These are phyloP conservation scores for Solanum hybrid DNA, from an alignment of 305 asterid species.

Conservation along the genomic window DNA sequence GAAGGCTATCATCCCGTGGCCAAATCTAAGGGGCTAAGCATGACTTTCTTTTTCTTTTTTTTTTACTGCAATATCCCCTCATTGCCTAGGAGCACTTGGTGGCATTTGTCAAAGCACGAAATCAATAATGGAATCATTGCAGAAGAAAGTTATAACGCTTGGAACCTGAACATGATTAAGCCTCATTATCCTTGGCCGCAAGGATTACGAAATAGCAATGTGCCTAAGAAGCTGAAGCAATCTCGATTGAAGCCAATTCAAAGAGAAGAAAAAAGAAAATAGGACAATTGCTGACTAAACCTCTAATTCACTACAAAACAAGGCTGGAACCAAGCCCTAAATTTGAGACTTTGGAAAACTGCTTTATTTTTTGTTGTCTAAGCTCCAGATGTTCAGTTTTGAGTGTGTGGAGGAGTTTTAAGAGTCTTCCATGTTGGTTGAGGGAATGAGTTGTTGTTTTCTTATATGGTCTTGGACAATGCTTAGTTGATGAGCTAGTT, in stretches of 20 bases:
- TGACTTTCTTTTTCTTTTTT: neutral
- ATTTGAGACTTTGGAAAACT: neutral
- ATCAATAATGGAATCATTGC: neutral
- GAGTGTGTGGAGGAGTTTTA: neutral
- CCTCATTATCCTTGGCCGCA: neutral
- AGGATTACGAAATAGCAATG: neutral
- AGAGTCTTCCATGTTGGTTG: neutral
- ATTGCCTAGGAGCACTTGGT: neutral
- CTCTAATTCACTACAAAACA: neutral
- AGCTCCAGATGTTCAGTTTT: neutral
- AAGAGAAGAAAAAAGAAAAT: neutral
- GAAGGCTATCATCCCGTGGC: neutral
- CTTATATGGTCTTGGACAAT: neutral
- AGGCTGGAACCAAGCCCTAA: neutral
- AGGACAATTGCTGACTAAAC: neutral
- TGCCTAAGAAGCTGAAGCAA: neutral
- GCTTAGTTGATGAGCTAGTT: neutral
- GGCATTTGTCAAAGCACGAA: neutral
- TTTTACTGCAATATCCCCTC: neutral
- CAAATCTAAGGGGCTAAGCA: neutral
- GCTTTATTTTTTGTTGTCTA: neutral
- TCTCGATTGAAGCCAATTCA: neutral
- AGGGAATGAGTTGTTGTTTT: neutral
- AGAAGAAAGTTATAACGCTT: neutral
- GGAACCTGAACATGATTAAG: neutral